Evolutionary conservation across 2,329 filamentous ascomycete species (phyloP).

Genomic region (Geosmithia morbida): DNA sequence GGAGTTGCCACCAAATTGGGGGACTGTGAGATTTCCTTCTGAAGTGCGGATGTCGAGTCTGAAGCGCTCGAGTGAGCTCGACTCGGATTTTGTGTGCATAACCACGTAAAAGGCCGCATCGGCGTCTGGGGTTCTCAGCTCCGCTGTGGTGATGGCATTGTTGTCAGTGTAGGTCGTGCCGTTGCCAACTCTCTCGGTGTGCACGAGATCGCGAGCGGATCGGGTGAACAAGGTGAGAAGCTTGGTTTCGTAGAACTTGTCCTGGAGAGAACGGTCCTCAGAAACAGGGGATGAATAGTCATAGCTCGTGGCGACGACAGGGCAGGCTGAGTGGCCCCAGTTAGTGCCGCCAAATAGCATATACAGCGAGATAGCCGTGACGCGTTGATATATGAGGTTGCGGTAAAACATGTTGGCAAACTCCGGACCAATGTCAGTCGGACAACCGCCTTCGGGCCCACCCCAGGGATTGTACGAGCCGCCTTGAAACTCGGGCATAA

Average conservation of each 20-base stretch:
- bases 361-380: conserved; percentile 46
- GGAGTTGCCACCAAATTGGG: conserved; percentile 27
- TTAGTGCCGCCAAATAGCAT: conserved; percentile 53
- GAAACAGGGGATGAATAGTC: conserved; percentile 50
- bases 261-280: conserved; percentile 39
- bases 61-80: conserved; percentile 34
- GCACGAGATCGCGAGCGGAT: conserved; percentile 38
- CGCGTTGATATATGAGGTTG: conserved; percentile 43
- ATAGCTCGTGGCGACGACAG: conserved; percentile 44
- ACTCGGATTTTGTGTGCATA: conserved; percentile 37
- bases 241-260: conserved; percentile 51
- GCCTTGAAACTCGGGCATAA: conserved; percentile 3
- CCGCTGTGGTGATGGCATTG: conserved; percentile 32
- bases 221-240: conserved; percentile 44
- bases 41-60: conserved; percentile 41
- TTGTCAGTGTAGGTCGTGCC: conserved; percentile 35
- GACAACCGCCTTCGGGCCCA: conserved; percentile 40
- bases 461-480: conserved; percentile 43
- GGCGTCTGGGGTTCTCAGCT: conserved; percentile 43
- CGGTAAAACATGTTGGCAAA: conserved; percentile 52
- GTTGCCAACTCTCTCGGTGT: conserved; percentile 31
- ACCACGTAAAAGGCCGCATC: conserved; percentile 44
- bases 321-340: conserved; percentile 43
- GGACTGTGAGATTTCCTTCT: conserved; percentile 35
- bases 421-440: conserved; percentile 36